Conservation (phyloP, 225 moss, liverwort and hornwort genomes). For the Rhytidiadelphus loreus region DNA sequence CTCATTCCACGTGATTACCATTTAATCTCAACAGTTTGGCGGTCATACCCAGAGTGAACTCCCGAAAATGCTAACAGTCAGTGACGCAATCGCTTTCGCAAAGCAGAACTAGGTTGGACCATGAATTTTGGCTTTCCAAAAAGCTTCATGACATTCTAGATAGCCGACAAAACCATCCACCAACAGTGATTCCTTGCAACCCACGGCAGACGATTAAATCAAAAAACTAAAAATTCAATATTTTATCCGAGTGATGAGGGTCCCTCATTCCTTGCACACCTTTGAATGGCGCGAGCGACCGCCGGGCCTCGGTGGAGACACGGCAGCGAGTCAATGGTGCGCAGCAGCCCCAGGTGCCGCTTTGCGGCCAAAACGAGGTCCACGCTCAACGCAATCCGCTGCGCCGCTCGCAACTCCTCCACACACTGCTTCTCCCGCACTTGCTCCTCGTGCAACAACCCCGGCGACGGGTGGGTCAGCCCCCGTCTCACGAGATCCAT, state of each 20-base stretch:
- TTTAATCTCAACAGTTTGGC: neutral
- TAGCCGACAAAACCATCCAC: neutral
- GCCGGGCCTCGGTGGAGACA: constrained; percentile 72
- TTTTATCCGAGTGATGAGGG: neutral
- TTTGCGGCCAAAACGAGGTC: constrained; percentile 71
- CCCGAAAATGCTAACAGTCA: neutral
- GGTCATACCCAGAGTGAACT: neutral
- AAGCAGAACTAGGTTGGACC: neutral
- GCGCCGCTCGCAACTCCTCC: constrained; percentile 39
- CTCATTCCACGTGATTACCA: neutral
- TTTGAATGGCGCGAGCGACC: constrained; percentile 48
- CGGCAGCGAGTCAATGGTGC: constrained; percentile 58
- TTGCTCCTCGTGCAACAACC: neutral
- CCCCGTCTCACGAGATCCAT: constrained; percentile 9
- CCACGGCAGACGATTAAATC: neutral
- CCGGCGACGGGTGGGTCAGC: constrained; percentile 23
- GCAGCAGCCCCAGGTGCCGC: constrained; percentile 67
- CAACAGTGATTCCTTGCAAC: neutral
- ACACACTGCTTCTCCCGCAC: constrained; percentile 1
- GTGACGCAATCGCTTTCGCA: neutral
- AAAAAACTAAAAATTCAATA: neutral
- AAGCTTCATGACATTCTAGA: neutral
- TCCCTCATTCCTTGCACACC: constrained; percentile 30
- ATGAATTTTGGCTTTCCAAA: neutral
- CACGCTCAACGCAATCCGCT: constrained; percentile 53